Conservation (phyloP, 208 protist species). For the Novymonas esmeraldas region DNA sequence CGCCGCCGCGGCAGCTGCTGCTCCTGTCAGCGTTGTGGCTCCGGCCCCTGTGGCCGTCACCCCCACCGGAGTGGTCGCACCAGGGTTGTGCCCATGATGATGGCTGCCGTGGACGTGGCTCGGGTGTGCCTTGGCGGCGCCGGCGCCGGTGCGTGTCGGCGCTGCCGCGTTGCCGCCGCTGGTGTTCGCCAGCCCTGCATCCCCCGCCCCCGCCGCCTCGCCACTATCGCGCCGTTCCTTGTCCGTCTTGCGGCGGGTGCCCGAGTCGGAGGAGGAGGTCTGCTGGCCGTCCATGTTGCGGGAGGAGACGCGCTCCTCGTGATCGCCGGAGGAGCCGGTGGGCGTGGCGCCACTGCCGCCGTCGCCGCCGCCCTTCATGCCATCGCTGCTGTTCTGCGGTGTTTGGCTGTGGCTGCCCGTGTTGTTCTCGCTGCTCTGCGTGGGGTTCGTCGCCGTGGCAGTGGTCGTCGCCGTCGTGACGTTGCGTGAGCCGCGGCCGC, state of each 20-base stretch:
- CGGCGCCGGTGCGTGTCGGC: background rate
- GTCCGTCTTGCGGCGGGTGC: background rate
- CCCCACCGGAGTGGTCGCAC: no score
- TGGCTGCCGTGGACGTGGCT: no score
- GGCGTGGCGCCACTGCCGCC: background rate
- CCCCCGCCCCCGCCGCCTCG: background rate
- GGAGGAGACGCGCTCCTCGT: conserved; percentile 1
- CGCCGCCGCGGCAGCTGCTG: background rate
- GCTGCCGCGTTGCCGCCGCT: background rate
- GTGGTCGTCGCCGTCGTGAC: conserved; percentile 6
- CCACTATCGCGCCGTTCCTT: background rate
- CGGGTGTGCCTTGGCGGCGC: background rate
- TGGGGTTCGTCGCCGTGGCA: background rate
- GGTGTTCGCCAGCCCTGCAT: background rate
- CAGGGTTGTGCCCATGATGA: no score
- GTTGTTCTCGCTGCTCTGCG: conserved; percentile 7
- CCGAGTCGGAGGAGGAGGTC: background rate
- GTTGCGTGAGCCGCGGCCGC: conserved; percentile 4
- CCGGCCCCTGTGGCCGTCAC: background rate
- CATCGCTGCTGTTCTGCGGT: conserved; percentile 4
- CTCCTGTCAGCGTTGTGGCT: background rate
- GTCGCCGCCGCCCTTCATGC: background rate
- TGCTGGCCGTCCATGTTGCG: conserved; percentile 3
- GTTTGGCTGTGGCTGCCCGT: conserved; percentile 6
- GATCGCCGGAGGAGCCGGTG: conserved; percentile 7